phyloP scores from a whole-genome alignment of 768 basidiomycete species.

The Calocybe cyanea region DNA sequence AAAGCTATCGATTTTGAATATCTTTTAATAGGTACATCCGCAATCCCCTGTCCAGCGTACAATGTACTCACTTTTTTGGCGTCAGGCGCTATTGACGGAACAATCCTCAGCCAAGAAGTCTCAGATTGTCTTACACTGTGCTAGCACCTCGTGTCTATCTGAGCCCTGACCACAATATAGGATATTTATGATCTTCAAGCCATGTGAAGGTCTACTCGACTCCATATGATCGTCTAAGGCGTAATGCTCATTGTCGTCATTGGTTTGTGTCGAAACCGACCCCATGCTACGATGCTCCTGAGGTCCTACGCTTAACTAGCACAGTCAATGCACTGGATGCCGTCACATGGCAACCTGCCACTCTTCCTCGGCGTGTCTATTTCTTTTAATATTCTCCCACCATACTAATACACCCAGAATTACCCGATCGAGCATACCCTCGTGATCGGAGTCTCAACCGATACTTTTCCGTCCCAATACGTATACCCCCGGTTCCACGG shows the following conservation, averaged over 20 bases:
- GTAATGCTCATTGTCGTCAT: too few species aligned
- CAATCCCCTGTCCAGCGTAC: too few species aligned
- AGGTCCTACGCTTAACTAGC: background rate
- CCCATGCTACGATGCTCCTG: background rate
- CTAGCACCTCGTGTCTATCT: background rate
- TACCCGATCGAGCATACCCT: slow-evolving; percentile 10
- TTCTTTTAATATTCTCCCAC: too few species aligned
- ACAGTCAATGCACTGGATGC: too few species aligned
- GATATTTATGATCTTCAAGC: slow-evolving; percentile 1
- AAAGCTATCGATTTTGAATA: too few species aligned
- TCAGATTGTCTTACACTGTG: too few species aligned
- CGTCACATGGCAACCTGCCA: slow-evolving; percentile 3
- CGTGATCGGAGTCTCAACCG: slow-evolving; percentile 8
- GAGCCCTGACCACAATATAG: background rate
- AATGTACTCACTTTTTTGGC: too few species aligned
- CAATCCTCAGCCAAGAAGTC: too few species aligned
- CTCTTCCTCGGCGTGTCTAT: background rate
- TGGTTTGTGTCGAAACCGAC: too few species aligned
- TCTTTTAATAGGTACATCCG: too few species aligned
- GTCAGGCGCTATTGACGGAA: too few species aligned
- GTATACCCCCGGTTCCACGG: background rate
- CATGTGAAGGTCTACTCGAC: slow-evolving; percentile 10
- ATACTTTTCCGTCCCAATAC: slow-evolving; percentile 3
- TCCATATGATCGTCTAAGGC: slow-evolving; percentile 6
- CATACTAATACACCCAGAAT: slow-evolving; percentile 4